Percentiles rank a stretch among this genome's conserved stretches.
phyloP scores from a whole-genome alignment of 805 yeast genomes.

The Candida incommunis region DNA sequence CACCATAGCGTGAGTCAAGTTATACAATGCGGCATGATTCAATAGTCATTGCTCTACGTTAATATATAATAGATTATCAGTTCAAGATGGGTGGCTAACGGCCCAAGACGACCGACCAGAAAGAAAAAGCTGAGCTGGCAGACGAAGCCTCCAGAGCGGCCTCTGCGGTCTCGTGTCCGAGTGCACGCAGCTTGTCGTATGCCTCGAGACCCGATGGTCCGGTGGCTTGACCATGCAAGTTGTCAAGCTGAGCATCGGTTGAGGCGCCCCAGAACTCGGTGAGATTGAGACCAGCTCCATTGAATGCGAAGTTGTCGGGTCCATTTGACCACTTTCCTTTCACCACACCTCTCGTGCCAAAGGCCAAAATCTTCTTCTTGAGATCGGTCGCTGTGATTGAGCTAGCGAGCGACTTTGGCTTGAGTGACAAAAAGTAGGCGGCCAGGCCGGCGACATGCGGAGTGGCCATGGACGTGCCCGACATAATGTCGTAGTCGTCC shows the following conservation, averaged over 20 bases:
- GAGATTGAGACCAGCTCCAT: conserved; percentile 45
- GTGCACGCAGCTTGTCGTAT: neutral
- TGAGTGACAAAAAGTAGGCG: conserved; percentile 76
- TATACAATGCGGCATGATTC: neutral
- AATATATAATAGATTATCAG: too few relatives aligned
- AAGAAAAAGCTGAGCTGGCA: too few relatives aligned
- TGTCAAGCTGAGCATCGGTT: neutral
- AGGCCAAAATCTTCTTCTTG: conserved; percentile 36
- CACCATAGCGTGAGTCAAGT: neutral
- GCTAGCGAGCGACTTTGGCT: conserved; percentile 45
- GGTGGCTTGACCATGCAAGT: neutral
- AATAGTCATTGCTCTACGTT: too few relatives aligned
- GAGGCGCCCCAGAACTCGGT: conserved; percentile 31
- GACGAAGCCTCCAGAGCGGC: too few relatives aligned
- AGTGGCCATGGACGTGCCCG: conserved; percentile 98
- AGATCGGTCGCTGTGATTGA: conserved; percentile 38
- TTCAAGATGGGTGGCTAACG: too few relatives aligned
- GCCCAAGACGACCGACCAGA: too few relatives aligned
- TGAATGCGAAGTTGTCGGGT: conserved; percentile 45
- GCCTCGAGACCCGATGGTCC: neutral
- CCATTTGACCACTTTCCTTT: conserved; percentile 33
- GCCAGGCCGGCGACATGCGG: conserved; percentile 91
- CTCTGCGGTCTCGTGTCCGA: neutral
- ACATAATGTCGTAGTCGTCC: conserved; percentile 20
- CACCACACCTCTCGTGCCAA: conserved; percentile 35